These are phyloP conservation scores for Kodamaea lidongshanica DNA, from an alignment of 805 yeast genomes.

Conservation along the genomic window DNA sequence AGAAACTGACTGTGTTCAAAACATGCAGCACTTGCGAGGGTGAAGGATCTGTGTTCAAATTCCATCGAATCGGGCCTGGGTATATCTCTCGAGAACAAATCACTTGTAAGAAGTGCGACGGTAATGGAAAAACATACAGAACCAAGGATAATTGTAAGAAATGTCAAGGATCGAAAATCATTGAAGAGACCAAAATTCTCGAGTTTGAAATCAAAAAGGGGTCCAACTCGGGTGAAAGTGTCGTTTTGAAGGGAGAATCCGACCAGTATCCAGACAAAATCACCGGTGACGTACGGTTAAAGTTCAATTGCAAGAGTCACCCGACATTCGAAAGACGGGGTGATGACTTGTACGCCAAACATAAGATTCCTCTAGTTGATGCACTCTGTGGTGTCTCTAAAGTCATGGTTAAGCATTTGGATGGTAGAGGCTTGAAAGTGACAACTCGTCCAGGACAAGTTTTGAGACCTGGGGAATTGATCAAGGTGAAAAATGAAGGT, in stretches of 20 bases:
- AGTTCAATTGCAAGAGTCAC: slow-evolving; percentile 47
- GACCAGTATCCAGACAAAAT: slow-evolving; percentile 69
- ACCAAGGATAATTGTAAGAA: slow-evolving; percentile 70
- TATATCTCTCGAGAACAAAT: slow-evolving; percentile 57
- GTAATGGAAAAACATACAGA: slow-evolving; percentile 55
- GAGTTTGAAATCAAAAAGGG: slow-evolving; percentile 79
- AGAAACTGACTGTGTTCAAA: slow-evolving; percentile 47
- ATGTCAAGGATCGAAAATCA: slow-evolving; percentile 61
- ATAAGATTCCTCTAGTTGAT: slow-evolving; percentile 65
- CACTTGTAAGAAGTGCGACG: slow-evolving; percentile 64
- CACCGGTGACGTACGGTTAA: slow-evolving; percentile 74
- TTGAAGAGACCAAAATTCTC: slow-evolving; percentile 61
- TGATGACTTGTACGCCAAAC: slow-evolving; percentile 56
- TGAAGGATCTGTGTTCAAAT: slow-evolving; percentile 53
- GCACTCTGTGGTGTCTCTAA: slow-evolving; percentile 78
- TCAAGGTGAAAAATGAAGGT: slow-evolving; percentile 68
- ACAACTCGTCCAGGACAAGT: slow-evolving; percentile 75
- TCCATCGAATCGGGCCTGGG: slow-evolving; percentile 69
- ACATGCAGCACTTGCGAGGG: slow-evolving; percentile 71
- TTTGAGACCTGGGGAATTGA: slow-evolving; percentile 64
- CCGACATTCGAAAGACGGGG: slow-evolving; percentile 49
- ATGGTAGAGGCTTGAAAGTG: slow-evolving; percentile 65
- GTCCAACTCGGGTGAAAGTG: slow-evolving; percentile 51
- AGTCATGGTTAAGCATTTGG: slow-evolving; percentile 64
- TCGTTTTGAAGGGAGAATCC: slow-evolving; percentile 61